Conservation (phyloP, 2,329 filamentous ascomycete species). For the Neurospora crassa region DNA sequence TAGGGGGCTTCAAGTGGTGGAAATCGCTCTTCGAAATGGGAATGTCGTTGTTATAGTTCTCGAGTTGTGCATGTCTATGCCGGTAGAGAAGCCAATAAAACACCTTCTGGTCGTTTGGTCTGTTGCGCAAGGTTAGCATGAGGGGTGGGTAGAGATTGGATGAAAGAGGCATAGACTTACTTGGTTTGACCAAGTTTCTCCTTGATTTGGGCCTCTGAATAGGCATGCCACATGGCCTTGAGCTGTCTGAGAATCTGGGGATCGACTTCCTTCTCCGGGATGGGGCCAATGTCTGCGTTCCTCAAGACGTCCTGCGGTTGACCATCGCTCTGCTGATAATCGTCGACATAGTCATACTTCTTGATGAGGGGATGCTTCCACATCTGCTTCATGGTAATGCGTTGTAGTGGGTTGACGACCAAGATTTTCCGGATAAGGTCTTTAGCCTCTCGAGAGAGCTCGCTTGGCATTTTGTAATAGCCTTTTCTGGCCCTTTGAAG, state of each 20-base stretch:
- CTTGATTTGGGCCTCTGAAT: conserved; percentile 62
- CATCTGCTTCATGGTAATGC: conserved; percentile 72
- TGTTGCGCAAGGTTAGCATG: conserved; percentile 24
- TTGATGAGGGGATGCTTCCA: conserved; percentile 81
- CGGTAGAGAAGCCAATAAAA: conserved; percentile 81
- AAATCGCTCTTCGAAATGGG: conserved; percentile 87
- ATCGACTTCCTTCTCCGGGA: conserved; percentile 61
- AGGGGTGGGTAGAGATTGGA: not conserved
- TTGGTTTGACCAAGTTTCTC: conserved; percentile 55
- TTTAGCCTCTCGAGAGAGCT: conserved; percentile 57
- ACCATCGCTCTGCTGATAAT: conserved; percentile 45
- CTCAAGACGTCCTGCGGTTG: conserved; percentile 49
- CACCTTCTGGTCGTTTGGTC: conserved; percentile 80
- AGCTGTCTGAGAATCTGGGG: conserved; percentile 75
- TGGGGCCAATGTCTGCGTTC: conserved; percentile 49
- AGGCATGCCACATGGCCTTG: conserved; percentile 83
- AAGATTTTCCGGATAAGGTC: conserved; percentile 76
- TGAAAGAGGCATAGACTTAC: conserved; percentile 33
- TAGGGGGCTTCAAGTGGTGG: conserved; percentile 59
- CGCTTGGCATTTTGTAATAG: conserved; percentile 50
- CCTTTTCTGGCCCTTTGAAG: conserved; percentile 51
- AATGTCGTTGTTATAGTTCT: conserved; percentile 75
- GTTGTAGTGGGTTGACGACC: conserved; percentile 63
- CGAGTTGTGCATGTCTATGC: conserved; percentile 74
- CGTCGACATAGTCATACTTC: conserved; percentile 71